A percentile compares a stretch with the other conserved stretches of the same genome.
These are phyloP conservation scores for Allium cepa DNA, from an alignment of 106 monocot genomes.

Conservation along the genomic window DNA sequence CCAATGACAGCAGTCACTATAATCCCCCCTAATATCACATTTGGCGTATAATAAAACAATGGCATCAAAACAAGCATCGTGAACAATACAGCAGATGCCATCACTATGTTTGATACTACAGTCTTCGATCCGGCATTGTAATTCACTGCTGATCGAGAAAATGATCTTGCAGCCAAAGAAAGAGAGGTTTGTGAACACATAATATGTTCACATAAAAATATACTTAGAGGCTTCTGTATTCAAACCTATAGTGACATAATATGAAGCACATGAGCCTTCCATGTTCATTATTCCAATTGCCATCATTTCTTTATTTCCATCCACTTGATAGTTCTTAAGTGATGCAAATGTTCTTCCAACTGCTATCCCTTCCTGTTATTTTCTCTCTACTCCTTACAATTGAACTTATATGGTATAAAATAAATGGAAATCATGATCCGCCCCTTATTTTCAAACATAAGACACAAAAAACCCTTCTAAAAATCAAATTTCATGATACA, in stretches of 20 bases:
- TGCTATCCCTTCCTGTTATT: constrained; percentile 82
- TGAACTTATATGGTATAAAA: too few species aligned
- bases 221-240: not conserved
- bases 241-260: constrained; percentile 83
- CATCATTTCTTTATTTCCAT: constrained; percentile 98
- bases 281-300: constrained; percentile 96
- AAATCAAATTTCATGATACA: too few species aligned
- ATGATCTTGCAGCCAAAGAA: constrained; percentile 23
- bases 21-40: constrained; percentile 32
- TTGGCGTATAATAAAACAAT: constrained; percentile 40
- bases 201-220: too few species aligned
- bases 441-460: too few species aligned
- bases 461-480: too few species aligned
- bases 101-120: constrained; percentile 39
- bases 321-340: constrained; percentile 79
- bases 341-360: constrained; percentile 97
- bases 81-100: constrained; percentile 30
- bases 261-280: constrained; percentile 85
- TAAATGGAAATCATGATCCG: too few species aligned
- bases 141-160: constrained; percentile 39
- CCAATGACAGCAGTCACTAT: constrained; percentile 46
- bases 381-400: too few species aligned
- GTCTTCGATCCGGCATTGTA: constrained; percentile 41
- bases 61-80: constrained; percentile 45
- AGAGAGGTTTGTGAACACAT: too few species aligned